Evolutionary conservation across 768 basidiomycete species (phyloP).

Genomic region (Paxillus ammoniavirescens): DNA sequence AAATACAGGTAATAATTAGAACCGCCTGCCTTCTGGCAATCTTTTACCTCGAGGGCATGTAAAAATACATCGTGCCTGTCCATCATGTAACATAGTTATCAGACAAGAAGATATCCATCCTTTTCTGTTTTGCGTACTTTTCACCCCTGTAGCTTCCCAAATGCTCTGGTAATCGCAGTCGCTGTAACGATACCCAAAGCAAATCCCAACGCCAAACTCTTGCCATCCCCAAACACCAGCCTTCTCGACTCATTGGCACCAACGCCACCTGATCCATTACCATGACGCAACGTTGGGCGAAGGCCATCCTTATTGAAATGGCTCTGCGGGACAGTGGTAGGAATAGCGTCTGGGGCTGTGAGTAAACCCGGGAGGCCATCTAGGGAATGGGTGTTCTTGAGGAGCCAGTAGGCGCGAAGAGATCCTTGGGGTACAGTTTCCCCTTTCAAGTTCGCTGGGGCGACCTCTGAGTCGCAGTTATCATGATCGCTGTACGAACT

Average conservation of each 20-base stretch:
- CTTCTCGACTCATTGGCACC: background rate
- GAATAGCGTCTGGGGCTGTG: slow-evolving; percentile 21
- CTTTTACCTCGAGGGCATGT: too few species aligned
- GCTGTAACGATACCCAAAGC: slow-evolving; percentile 9
- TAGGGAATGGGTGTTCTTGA: slow-evolving; percentile 48
- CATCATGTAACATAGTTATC: too few species aligned
- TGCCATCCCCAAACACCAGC: slow-evolving; percentile 4
- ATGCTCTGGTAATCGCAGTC: slow-evolving; percentile 7
- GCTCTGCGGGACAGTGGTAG: slow-evolving; percentile 9
- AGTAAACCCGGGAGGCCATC: slow-evolving; percentile 57
- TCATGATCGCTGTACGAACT: background rate
- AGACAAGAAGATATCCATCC: background rate
- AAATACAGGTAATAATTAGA: background rate
- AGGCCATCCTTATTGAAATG: slow-evolving; percentile 17
- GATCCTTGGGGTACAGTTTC: slow-evolving; percentile 27
- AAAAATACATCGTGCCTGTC: too few species aligned
- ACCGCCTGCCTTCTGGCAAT: too few species aligned
- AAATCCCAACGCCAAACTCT: slow-evolving; percentile 18
- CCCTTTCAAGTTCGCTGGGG: slow-evolving; percentile 1
- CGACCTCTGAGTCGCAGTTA: slow-evolving; percentile 7
- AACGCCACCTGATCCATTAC: background rate
- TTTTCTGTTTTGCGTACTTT: background rate
- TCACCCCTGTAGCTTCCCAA: slow-evolving; percentile 9
- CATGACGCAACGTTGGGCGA: slow-evolving; percentile 8
- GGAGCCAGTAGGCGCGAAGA: slow-evolving; percentile 52